A percentile compares a stretch with the other conserved stretches of the same genome.
These are phyloP conservation scores for Laetiporus sulphureus DNA, from an alignment of 1,284 basidiomycete genomes.

Conservation along the genomic window DNA sequence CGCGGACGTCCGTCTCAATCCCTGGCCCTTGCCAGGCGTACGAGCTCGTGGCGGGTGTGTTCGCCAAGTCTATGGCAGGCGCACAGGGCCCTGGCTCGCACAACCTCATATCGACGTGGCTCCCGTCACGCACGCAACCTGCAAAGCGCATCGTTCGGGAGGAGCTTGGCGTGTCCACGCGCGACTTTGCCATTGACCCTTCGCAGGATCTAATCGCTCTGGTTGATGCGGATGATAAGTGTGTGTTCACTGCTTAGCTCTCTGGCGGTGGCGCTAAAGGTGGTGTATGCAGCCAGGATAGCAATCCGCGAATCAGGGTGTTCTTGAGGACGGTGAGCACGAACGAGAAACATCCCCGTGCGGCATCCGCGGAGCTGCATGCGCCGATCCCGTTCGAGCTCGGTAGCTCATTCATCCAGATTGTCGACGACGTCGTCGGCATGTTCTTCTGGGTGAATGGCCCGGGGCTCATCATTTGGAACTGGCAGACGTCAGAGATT, in stretches of 20 bases:
- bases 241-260: constrained; percentile 7
- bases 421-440: constrained; percentile 46
- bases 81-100: constrained; percentile 17
- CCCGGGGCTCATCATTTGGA: constrained; percentile 42
- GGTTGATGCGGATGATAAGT: constrained; percentile 29
- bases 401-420: constrained; percentile 35
- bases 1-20: constrained; percentile 24
- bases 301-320: no score
- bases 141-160: constrained; percentile 23
- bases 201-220: constrained; percentile 50
- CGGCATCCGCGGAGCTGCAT: constrained; percentile 16
- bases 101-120: constrained; percentile 31
- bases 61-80: constrained; percentile 35
- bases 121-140: constrained; percentile 28
- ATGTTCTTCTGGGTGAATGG: constrained; percentile 34
- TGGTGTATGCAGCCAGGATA: no score
- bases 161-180: constrained; percentile 35
- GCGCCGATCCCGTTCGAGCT: constrained; percentile 26
- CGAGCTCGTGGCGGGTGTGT: constrained; percentile 50
- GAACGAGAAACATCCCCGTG: constrained; percentile 34
- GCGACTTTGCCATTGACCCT: constrained; percentile 61
- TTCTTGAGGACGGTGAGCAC: constrained; percentile 36
- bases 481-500: constrained; percentile 42
- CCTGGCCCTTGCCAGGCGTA: constrained; percentile 43
- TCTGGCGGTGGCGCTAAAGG: no score